Evolutionary conservation across 257 asterid species (phyloP), one percentile per base, ranked within the genome.

Genomic region (Jaltomata sinuosa): DNA sequence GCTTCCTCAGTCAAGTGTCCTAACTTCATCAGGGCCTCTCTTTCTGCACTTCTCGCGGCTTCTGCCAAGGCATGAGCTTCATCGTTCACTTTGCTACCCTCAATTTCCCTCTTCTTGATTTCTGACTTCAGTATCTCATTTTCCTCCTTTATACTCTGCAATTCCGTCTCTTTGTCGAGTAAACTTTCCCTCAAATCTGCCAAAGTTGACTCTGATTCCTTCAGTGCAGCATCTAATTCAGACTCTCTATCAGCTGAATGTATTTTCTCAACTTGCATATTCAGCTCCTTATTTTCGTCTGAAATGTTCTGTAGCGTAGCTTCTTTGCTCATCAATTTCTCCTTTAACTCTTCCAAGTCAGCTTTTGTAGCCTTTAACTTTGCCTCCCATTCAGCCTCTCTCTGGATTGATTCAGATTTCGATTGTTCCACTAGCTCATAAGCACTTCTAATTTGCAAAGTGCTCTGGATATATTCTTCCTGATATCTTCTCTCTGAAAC

Each of bases 401-500:
- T 89, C 80, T 83, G 84, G 45, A 55, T 69, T 0, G 91, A 91
- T 57, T 90, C 92, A 0, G 91, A 83, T 84, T 92, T 91, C 2
- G 91, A 82, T 64, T 62, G 94, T 87, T 94, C 95, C 83, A 89
- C 91, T 45, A 91, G 84, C 59, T 93, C 98, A 69, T 87, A 90
- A 11, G 98, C 96, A 29, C 89, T 89, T 84, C 91, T 89, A 27
- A 96, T 91, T 90, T 93, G 91, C 91, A 90, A 80, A 4, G 93
- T 91, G 86, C 95, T 93, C 82, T 90, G 89, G 16, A 90, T 84
- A 85, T 91, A 88, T 83, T 93, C 95, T 52, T 93, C 95, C 57
- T 87, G 91, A 84, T 93, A 90, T 91, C 92, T 88, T 83, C 83
- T 92, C 47, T 96, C 98, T 49, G 97, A 94, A 76, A 87, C 92